Conservation (phyloP, 768 basidiomycete genomes). For the Suillus variegatus region DNA sequence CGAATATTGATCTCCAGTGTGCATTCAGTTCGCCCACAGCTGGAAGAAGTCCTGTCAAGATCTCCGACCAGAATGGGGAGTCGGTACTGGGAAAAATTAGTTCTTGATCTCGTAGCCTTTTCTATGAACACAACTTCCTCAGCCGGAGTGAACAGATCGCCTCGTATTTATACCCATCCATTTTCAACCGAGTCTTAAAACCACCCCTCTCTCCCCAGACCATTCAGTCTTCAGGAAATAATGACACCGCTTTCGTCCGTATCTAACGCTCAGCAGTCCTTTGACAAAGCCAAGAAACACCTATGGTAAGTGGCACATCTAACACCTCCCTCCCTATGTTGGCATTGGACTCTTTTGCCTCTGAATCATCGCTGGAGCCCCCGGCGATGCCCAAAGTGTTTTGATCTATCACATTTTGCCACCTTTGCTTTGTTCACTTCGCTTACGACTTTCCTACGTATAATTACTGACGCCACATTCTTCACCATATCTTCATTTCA, state of each 20-base stretch:
- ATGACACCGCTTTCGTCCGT: conserved; percentile 30
- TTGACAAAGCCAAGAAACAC: conserved; percentile 38
- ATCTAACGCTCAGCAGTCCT: conserved; percentile 27
- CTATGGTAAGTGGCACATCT: conserved; percentile 30
- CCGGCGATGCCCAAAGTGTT: conserved; percentile 2
- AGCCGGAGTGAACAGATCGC: conserved; percentile 22
- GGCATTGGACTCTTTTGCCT: conserved; percentile 1
- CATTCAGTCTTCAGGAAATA: conserved; percentile 8
- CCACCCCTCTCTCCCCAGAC: conserved; percentile 27
- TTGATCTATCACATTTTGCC: conserved; percentile 9
- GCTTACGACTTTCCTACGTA: conserved; percentile 24
- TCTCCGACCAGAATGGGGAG: conserved; percentile 38
- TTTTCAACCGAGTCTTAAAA: conserved; percentile 23
- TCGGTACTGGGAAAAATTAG: conserved; percentile 39
- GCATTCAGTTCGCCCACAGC: conserved; percentile 26
- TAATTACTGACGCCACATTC: conserved; percentile 34
- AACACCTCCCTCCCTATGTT: conserved; percentile 6
- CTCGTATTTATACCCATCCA: conserved; percentile 30
- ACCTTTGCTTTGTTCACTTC: conserved; percentile 16
- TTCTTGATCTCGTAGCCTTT: conserved; percentile 38
- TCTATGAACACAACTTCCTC: conserved; percentile 41
- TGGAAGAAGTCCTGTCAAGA: conserved; percentile 31
- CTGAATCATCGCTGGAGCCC: conserved; percentile 2
- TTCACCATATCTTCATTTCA: conserved; percentile 22
- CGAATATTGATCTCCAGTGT: conserved; percentile 37